These are phyloP conservation scores for Beta lomatogona DNA, from an alignment of 179 eudicot genomes.

Conservation along the genomic window DNA sequence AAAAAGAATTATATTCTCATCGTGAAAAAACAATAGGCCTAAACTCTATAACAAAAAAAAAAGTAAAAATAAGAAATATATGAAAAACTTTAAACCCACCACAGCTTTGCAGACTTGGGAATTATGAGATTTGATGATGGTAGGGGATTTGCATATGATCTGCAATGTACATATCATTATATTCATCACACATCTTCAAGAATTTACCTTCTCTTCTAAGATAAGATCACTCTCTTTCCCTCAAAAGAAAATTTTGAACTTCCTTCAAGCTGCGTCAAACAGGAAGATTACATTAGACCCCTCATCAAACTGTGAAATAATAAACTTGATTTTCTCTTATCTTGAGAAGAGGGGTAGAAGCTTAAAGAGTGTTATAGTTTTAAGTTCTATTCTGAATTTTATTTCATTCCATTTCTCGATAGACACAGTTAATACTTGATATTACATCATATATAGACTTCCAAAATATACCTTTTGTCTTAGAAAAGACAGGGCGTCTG, in stretches of 20 bases:
- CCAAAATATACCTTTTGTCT: constrained; percentile 62
- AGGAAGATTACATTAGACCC: background rate
- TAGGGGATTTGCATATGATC: constrained; percentile 8
- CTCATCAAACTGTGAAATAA: background rate
- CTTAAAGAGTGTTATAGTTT: background rate
- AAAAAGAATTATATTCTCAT: constrained; percentile 20
- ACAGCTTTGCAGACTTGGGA: background rate
- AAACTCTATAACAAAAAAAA: background rate
- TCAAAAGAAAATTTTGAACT: constrained; percentile 69
- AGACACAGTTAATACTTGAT: background rate
- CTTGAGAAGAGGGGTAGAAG: background rate
- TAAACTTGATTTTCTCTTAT: background rate
- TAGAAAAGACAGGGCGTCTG: constrained; percentile 61
- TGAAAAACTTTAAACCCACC: background rate
- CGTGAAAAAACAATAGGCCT: background rate
- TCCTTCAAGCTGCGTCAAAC: constrained; percentile 69
- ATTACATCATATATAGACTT: background rate
- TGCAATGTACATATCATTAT: constrained; percentile 37
- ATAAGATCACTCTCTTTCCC: constrained; percentile 67
- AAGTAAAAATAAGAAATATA: background rate
- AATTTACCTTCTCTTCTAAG: constrained; percentile 36
- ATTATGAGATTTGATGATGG: background rate
- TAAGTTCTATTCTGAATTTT: background rate
- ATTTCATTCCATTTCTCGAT: background rate
- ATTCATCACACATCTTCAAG: constrained; percentile 24